A percentile compares a stretch with the other conserved stretches of the same genome.
Evolutionary conservation across 2,329 filamentous ascomycete genomes (phyloP).

Genomic region (Biscogniauxia sp.): DNA sequence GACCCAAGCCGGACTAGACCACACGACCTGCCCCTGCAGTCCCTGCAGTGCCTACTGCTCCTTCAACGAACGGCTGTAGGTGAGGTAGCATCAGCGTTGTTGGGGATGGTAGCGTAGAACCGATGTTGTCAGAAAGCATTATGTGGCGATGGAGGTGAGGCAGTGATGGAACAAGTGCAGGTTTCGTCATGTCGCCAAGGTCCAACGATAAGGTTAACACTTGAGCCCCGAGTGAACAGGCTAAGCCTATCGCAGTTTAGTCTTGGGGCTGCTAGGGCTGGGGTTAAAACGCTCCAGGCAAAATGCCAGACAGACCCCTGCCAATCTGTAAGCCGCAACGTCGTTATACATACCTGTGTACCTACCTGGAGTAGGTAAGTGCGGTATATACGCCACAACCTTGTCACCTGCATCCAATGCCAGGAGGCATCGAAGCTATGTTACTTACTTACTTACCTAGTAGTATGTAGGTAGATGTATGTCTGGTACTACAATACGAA

Average conservation of each 20-base stretch:
- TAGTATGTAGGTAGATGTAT: too few species aligned
- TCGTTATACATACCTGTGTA: too few species aligned
- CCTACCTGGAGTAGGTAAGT: too few species aligned
- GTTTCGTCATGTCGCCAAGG: constrained; percentile 41
- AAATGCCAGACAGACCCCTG: constrained; percentile 22
- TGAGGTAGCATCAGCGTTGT: constrained; percentile 2
- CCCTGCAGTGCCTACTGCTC: background rate
- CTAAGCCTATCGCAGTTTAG: constrained; percentile 22
- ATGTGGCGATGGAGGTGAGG: constrained; percentile 38
- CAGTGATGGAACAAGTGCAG: constrained; percentile 45
- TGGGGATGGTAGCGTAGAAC: background rate
- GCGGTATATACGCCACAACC: background rate
- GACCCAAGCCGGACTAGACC: constrained; percentile 8
- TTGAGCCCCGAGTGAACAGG: constrained; percentile 19
- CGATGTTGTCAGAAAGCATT: constrained; percentile 22
- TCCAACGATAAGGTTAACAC: constrained; percentile 26
- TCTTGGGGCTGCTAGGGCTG: constrained; percentile 15
- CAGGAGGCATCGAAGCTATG: too few species aligned
- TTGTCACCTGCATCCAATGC: background rate
- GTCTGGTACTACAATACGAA: too few species aligned
- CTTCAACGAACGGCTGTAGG: background rate
- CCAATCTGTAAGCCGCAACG: background rate
- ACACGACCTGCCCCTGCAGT: background rate
- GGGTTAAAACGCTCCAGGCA: constrained; percentile 20
- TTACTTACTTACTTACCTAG: too few species aligned